These are phyloP conservation scores for Sarocladiaceae sp. DNA, from an alignment of 2,329 filamentous ascomycete genomes.

Conservation along the genomic window DNA sequence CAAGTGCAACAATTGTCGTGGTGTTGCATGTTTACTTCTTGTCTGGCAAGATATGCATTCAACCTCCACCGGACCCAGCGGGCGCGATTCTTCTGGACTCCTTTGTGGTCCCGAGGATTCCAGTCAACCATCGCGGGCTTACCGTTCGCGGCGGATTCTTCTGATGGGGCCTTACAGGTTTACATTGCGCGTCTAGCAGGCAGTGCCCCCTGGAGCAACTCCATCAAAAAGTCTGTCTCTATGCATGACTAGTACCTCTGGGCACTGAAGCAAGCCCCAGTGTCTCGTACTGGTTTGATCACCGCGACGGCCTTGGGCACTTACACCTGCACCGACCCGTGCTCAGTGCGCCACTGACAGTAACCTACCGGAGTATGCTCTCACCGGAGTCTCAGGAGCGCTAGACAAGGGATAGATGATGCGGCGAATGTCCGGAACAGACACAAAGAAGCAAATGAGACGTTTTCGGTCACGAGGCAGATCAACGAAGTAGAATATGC, in stretches of 20 bases:
- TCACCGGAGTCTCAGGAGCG: not conserved
- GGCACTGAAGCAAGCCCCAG: not conserved
- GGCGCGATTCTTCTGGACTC: not conserved
- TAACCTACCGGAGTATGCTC: not conserved
- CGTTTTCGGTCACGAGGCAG: constrained; percentile 5
- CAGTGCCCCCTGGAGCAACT: not conserved
- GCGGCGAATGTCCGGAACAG: not conserved
- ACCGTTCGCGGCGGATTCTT: constrained; percentile 1
- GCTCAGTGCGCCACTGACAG: not conserved
- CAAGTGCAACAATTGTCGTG: not conserved
- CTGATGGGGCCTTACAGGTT: not conserved
- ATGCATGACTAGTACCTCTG: constrained; percentile 7
- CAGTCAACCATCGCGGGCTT: not conserved
- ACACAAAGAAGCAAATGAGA: constrained; percentile 8
- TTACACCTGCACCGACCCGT: not conserved
- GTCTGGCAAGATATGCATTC: not conserved
- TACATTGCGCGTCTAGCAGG: not conserved
- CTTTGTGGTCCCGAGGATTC: constrained; percentile 4
- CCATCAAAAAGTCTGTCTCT: constrained; percentile 4
- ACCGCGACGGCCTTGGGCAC: not conserved
- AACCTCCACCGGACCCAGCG: not conserved
- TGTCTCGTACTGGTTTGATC: constrained; percentile 9
- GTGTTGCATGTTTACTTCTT: constrained; percentile 4
- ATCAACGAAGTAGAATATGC: not conserved
- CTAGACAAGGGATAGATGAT: not conserved